Base-by-base conservation (phyloP, 176 grass and related monocot genomes). In the Raddia guianensis region DNA sequence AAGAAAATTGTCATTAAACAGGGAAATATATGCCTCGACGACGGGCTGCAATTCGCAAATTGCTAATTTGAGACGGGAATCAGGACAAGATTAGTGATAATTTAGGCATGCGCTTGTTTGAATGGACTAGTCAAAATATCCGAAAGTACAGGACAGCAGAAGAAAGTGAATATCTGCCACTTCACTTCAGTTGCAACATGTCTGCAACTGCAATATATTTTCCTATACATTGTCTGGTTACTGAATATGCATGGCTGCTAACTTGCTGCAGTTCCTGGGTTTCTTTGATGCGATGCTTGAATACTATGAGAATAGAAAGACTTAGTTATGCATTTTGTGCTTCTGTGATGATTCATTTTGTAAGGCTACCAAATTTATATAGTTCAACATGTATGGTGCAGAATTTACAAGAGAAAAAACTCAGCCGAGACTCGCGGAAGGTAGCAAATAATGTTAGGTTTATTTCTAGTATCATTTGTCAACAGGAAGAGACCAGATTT, bases 241-340 rank as follows among this genome's bases (percentile, higher is more conserved):
- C 32, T 57, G 68, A 65, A 33, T 15, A 13, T 65, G 11, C 70
- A 59, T 71, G 0, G 8, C 4, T 61, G 37, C 37, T 40, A 5
- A 40, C 37, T 40, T 12, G 15, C 80, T 62, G 63, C 71, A 91
- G 90, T 91, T 79, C 48, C 88, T 0, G 85, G 86, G 44, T 85
- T 91, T 85, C 65, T 91, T 82, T 52, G 14, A 67, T 49, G 18
- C 87, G 52, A 76, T 85, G 35, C 78, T 85, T 12, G 82, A 82
- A 64, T 91, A 70, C 55, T 91, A 88, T 48, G 82, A 62, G 57
- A 91, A 85, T 73, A 86, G 89, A 79, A 91, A 87, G 89, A 81
- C 85, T 13, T 55, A 55, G 44, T 65, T 80, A 10, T 78, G 58
- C 45, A 47, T 40, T 40, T 6, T 69, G 34, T 60, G 16, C 56